Base-by-base conservation (phyloP, 176 grass and related monocot species). In the Rhynchospora breviuscula region DNA sequence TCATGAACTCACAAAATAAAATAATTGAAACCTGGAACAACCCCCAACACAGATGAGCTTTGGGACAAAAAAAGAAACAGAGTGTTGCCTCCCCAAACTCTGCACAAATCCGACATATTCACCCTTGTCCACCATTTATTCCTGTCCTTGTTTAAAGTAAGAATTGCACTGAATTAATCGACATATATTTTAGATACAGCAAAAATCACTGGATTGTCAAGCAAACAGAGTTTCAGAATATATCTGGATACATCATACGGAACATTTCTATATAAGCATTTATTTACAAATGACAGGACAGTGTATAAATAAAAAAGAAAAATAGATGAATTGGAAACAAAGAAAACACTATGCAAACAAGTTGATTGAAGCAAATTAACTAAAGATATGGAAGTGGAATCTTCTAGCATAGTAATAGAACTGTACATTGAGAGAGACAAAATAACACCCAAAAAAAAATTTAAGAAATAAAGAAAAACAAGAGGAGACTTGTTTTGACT, bases 381-480 rank as follows among this genome's bases (percentile, higher is more conserved):
- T 54, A n/a, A 52, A 54, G 9, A 52, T 76, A 77, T 77, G 4
- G 17, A 77, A 77, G 52, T 26, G 60, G 13, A 67, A 67, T 82
- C 23, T 59, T 67, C 60, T 82, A 67, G 49, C 15, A 47, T 35
- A 18, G 59, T 53, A 67, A 33, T 67, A 67, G 44, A 67, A n/a
- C 43, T 67, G 66, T 67, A 82, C 59, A 67, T 22, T 82, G 80
- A 18, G 17, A 47, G 2, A 18, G 54, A 18, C 57, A 61, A 79
- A 44, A 25, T 2, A 81, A 22, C 8, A 47, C 22, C 11, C 12
- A 64, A 17, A 46, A 4, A 4, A 47, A 59, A 48, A 63, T 0
- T 18, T 49, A 52, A 82, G 53, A 82, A 63, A 61, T 48, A 40
- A 63, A 65, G 63, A 67, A 21, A 31, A 82, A 82, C 80, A 51